Conservation (phyloP, 345 rosid species). For the Salix purpurea region DNA sequence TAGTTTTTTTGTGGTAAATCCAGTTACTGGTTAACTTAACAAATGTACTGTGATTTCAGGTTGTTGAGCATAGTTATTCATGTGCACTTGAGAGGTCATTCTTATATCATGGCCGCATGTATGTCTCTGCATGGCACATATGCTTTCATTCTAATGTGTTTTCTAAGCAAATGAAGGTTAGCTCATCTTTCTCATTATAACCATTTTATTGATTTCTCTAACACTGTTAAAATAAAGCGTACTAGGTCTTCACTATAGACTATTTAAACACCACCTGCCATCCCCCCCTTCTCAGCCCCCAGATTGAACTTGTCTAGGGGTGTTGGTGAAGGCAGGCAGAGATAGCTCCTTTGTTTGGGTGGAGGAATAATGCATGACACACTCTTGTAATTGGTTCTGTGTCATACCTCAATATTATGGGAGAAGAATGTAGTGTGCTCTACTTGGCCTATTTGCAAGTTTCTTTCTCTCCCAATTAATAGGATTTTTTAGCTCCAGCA, state of each 20-base stretch:
- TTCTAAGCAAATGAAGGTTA: constrained; percentile 98
- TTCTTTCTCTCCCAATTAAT: too few relatives aligned
- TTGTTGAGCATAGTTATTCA: constrained; percentile 84
- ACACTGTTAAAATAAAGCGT: not conserved
- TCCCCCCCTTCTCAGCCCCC: too few relatives aligned
- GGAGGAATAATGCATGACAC: too few relatives aligned
- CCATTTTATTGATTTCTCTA: not conserved
- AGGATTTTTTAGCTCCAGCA: too few relatives aligned
- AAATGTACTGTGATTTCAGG: constrained; percentile 40
- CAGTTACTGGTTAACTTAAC: constrained; percentile 11
- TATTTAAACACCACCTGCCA: not conserved
- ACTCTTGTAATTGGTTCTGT: too few relatives aligned
- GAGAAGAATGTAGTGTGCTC: not conserved
- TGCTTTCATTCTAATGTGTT: constrained; percentile 98
- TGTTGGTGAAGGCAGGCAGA: not conserved
- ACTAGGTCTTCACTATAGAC: not conserved
- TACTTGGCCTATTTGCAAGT: not conserved
- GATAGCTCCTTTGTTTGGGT: too few relatives aligned
- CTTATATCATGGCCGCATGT: constrained; percentile 97
- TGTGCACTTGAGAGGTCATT: constrained; percentile 98
- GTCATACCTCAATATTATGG: not conserved
- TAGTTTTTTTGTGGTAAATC: not conserved
- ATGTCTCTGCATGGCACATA: constrained; percentile 96
- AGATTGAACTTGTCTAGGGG: too few relatives aligned
- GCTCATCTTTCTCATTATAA: constrained; percentile 17